Evolutionary conservation across 2,329 filamentous ascomycete genomes (phyloP).

Genomic region (Nannizzia gypsea): DNA sequence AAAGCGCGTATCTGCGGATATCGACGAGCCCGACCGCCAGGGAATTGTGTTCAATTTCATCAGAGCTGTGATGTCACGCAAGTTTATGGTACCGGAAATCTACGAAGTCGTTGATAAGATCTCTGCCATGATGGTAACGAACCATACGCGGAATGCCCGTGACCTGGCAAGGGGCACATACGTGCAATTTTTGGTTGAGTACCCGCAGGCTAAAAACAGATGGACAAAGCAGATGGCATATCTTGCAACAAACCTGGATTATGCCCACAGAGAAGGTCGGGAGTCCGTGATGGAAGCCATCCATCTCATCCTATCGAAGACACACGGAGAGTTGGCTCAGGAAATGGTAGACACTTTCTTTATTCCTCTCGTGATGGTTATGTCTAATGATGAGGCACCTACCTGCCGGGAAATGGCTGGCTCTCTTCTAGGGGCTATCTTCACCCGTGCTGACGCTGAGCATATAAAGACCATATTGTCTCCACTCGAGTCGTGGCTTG

Average conservation of each 20-base stretch:
- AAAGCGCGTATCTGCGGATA: conserved; percentile 68
- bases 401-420: conserved; percentile 76
- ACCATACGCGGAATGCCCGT: conserved; percentile 77
- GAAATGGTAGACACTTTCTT: conserved; percentile 74
- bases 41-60: conserved; percentile 93
- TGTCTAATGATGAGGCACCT: conserved; percentile 78
- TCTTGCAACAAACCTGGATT: conserved; percentile 79
- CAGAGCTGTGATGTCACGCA: conserved; percentile 72
- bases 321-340: conserved; percentile 68
- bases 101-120: conserved; percentile 89
- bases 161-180: conserved; percentile 82
- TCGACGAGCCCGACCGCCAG: conserved; percentile 84
- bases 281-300: conserved; percentile 89
- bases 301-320: conserved; percentile 74
- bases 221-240: conserved; percentile 86
- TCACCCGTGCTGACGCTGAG: conserved; percentile 64
- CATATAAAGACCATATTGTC: conserved; percentile 57
- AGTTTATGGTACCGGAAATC: conserved; percentile 71
- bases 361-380: conserved; percentile 69
- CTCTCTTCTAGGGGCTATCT: conserved; percentile 67
- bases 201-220: conserved; percentile 79
- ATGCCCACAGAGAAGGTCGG: conserved; percentile 75
- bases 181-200: conserved; percentile 87
- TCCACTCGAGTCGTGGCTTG: conserved; percentile 63
- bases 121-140: conserved; percentile 87